These are phyloP conservation scores for Pestalotiopsis sp. DNA, from an alignment of 2,329 filamentous ascomycete species.

Conservation along the genomic window DNA sequence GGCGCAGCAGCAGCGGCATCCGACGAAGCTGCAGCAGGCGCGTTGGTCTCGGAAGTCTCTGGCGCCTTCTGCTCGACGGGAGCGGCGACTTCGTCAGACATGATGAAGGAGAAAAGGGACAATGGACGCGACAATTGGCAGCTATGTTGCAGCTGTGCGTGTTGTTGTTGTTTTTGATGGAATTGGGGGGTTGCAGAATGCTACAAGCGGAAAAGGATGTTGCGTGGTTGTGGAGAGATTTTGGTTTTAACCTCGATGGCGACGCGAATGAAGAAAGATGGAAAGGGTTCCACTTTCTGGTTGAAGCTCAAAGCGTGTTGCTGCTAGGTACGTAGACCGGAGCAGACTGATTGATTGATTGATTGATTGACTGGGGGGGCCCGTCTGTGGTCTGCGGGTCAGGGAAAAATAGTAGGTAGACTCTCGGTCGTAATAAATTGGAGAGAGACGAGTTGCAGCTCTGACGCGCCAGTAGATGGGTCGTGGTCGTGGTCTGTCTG, in stretches of 20 bases:
- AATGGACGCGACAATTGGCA: constrained; percentile 6
- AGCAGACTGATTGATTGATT: background rate
- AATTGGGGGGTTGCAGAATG: background rate
- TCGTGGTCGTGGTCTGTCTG: background rate
- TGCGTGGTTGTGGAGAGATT: constrained; percentile 8
- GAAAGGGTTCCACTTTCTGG: constrained; percentile 1
- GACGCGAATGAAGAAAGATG: constrained; percentile 4
- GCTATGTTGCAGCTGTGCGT: background rate
- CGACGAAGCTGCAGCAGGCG: constrained; percentile 7
- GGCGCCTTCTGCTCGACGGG: constrained; percentile 20
- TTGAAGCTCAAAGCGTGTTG: constrained; percentile 9
- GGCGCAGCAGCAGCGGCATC: constrained; percentile 8
- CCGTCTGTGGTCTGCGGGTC: background rate
- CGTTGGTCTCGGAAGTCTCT: constrained; percentile 9
- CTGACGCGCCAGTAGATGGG: background rate
- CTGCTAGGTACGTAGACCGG: background rate
- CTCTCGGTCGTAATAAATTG: background rate
- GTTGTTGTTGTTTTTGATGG: background rate
- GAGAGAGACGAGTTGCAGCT: background rate
- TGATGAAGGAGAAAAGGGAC: constrained; percentile 13
- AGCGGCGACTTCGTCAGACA: constrained; percentile 29
- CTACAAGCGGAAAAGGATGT: background rate
- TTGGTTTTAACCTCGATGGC: background rate
- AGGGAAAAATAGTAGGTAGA: background rate
- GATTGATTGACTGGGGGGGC: background rate